A percentile compares a stretch with the other conserved stretches of the same genome.
phyloP scores from a whole-genome alignment of 352 stramenopile genomes.

The Phytophthora kernoviae region DNA sequence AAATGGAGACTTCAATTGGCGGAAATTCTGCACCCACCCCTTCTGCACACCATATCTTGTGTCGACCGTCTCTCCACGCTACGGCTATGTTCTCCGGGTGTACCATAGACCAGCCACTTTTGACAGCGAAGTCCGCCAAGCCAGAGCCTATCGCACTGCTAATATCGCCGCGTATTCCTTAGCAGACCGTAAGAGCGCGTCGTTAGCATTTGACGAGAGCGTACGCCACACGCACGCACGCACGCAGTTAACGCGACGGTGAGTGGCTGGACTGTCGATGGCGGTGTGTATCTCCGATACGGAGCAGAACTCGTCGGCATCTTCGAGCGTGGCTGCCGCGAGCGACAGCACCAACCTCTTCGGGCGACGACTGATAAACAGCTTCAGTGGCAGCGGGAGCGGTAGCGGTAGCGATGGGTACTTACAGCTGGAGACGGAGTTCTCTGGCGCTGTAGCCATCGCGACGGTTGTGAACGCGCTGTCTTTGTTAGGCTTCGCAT shows the following conservation, averaged over 20 bases:
- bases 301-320: slow-evolving; percentile 16
- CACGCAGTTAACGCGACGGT: neutral
- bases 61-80: neutral
- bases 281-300: slow-evolving; percentile 31
- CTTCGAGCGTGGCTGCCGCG: slow-evolving; percentile 19
- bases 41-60: neutral
- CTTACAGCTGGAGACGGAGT: slow-evolving; percentile 53
- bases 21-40: neutral
- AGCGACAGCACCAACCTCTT: slow-evolving; percentile 40
- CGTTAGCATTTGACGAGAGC: neutral
- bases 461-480: slow-evolving; percentile 65
- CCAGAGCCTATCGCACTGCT: neutral
- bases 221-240: neutral
- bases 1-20: neutral
- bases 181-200: neutral
- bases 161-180: neutral
- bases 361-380: slow-evolving; percentile 30
- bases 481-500: slow-evolving; percentile 75
- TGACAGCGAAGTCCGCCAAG: neutral
- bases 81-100: too few species aligned
- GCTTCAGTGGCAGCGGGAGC: neutral
- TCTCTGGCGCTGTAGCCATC: slow-evolving; percentile 55
- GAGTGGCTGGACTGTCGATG: slow-evolving; percentile 16
- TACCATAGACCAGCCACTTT: neutral
- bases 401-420: slow-evolving; percentile 10